These are phyloP conservation scores for Fomitopsis palustris DNA, from an alignment of 1,284 basidiomycete genomes.

Conservation along the genomic window DNA sequence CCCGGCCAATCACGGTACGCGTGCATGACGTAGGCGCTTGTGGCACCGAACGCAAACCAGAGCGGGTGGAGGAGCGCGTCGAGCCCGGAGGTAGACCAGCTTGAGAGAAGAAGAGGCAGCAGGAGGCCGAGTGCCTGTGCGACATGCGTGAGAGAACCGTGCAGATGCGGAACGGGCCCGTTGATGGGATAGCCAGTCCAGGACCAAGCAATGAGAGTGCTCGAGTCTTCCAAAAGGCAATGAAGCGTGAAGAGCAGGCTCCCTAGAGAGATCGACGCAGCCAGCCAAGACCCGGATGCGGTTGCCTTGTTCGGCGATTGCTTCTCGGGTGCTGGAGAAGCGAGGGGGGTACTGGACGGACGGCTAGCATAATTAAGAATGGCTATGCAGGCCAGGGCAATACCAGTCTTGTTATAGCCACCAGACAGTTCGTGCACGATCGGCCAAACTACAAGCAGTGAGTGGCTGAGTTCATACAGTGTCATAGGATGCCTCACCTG, in stretches of 20 bases:
- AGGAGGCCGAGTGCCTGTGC: conserved; percentile 58
- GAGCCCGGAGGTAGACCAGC: conserved; percentile 16
- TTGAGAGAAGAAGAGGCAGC: conserved; percentile 36
- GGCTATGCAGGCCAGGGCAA: conserved; percentile 51
- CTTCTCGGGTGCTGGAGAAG: not conserved
- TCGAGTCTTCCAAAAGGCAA: conserved; percentile 75
- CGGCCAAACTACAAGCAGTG: conserved; percentile 66
- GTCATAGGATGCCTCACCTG: conserved; percentile 40
- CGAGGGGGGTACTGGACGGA: not conserved
- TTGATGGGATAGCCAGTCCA: conserved; percentile 86
- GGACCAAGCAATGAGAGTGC: conserved; percentile 85
- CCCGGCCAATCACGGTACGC: conserved; percentile 68
- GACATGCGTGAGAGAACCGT: conserved; percentile 69
- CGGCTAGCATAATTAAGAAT: conserved; percentile 29
- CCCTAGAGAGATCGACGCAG: conserved; percentile 63
- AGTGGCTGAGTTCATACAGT: not conserved
- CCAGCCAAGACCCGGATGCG: conserved; percentile 38
- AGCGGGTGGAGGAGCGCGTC: conserved; percentile 39
- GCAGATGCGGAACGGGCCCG: conserved; percentile 75
- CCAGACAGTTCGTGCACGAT: conserved; percentile 66
- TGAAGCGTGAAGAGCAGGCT: conserved; percentile 77
- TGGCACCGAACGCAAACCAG: conserved; percentile 51
- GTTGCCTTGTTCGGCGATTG: conserved; percentile 4
- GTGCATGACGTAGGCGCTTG: conserved; percentile 58
- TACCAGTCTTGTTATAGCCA: conserved; percentile 70